Base-by-base conservation (phyloP, 306 rosid species). In the Trifolium dubium region DNA sequence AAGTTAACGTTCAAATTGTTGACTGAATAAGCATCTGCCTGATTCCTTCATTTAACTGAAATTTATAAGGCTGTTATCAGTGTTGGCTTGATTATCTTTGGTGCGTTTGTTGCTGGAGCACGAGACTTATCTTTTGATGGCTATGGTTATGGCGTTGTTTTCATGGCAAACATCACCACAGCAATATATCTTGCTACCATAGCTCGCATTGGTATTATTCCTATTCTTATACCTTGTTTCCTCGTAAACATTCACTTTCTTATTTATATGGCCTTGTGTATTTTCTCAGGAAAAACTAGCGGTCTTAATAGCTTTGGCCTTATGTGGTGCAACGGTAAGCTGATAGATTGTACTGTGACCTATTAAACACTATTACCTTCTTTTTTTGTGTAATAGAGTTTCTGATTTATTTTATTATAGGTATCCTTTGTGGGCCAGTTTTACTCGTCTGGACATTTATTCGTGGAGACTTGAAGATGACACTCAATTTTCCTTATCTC, bases 291-390 rank as follows among this genome's bases (percentile, higher is more conserved):
- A 77, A 94, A 91, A 89, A 86, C 97, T 64, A 89, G 97, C 79
- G 98, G 98, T 64, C 94, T 94, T 58, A 94, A 88, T 82, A 94
- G 98, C 90, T 94, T 89, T 87, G 97, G 97, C 79, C 98, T 94
- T 69, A 94, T 94, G 98, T 94, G 98, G 98, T 94, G 96, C 90
- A 94, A 94, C 13, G 97, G 97, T 91, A 81, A 79, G 85, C 69
- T 61, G 69, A 68, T 51, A 49, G 71, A 73, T 80, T 72, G 67
- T 50, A 15, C 60, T 53, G 43, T 34, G 68, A 31, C 46, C 47
- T 71, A 64, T 79, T n/a, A 15, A 73, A 69, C 30, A 46, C 76
- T 32, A 58, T 67, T 17, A 28, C 4, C 6, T 37, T 39, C 51
- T 55, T 64, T 66, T 37, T 47, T 61, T 29, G 18, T 19, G 10